Conservation (phyloP, 192 early-diverging fungal genomes). For the Chytriomyces sp. region DNA sequence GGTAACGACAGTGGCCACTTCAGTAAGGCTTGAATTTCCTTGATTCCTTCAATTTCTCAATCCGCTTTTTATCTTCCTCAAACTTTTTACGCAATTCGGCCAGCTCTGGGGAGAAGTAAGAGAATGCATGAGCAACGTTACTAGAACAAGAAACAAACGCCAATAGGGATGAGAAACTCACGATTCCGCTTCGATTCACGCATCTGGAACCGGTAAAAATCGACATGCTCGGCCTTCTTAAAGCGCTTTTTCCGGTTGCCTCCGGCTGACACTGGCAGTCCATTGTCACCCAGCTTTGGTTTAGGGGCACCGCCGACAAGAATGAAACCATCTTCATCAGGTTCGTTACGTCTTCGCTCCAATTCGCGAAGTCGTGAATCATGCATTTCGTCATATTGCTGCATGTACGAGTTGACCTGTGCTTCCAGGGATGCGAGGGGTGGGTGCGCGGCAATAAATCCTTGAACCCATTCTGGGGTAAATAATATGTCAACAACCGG, state of each 20-base stretch:
- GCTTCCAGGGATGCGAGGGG: conserved; percentile 55
- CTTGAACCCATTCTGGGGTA: conserved; percentile 28
- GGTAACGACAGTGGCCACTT: conserved; percentile 33
- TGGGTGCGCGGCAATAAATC: conserved; percentile 43
- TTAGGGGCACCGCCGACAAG: conserved; percentile 76
- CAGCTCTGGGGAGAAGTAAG: conserved; percentile 67
- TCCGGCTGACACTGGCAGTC: conserved; percentile 56
- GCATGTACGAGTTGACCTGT: conserved; percentile 74
- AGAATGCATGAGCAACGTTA: neutral
- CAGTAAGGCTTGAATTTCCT: conserved; percentile 89
- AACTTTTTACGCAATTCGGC: conserved; percentile 87
- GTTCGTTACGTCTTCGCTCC: conserved; percentile 71
- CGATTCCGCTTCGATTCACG: conserved; percentile 87
- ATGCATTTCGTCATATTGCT: conserved; percentile 75
- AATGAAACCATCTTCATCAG: conserved; percentile 93
- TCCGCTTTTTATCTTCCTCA: conserved; percentile 88
- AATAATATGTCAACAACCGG: neutral
- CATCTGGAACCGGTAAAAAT: conserved; percentile 98
- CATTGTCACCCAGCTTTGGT: conserved; percentile 72
- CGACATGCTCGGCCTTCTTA: conserved; percentile 82
- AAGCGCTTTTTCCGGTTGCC: conserved; percentile 60
- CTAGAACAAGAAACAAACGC: neutral
- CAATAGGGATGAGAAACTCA: conserved; percentile 50
- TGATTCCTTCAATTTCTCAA: conserved; percentile 76
- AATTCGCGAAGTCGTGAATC: conserved; percentile 66